phyloP scores from a whole-genome alignment of 2,329 filamentous ascomycete genomes.

The Decorospora gaudefroyi region DNA sequence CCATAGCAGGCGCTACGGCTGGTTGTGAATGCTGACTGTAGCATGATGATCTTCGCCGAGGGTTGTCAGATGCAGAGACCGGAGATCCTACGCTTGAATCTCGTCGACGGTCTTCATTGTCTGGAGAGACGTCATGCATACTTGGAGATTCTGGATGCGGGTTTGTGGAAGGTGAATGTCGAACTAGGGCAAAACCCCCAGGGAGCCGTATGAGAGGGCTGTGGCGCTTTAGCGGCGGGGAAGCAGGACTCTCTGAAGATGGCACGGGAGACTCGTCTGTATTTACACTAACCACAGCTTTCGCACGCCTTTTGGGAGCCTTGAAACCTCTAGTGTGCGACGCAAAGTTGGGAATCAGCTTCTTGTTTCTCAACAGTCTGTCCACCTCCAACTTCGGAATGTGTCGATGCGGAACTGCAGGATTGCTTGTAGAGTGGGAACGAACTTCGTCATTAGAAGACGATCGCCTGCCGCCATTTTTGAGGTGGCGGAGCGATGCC shows the following conservation, averaged over 20 bases:
- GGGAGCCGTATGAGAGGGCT: conserved; percentile 31
- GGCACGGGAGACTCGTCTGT: neutral
- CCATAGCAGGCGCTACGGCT: conserved; percentile 9
- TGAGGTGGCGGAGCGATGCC: conserved; percentile 21
- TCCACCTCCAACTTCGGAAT: too few relatives aligned
- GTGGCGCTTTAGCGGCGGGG: conserved; percentile 4
- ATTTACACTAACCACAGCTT: neutral
- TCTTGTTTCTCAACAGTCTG: too few relatives aligned
- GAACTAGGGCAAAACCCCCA: conserved; percentile 29
- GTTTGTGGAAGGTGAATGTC: conserved; percentile 19
- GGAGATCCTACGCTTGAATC: conserved; percentile 4
- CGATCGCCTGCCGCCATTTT: neutral
- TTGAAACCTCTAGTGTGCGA: neutral
- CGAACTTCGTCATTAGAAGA: neutral
- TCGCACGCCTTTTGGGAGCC: neutral
- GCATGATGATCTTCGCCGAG: conserved; percentile 17
- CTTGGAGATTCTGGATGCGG: conserved; percentile 7
- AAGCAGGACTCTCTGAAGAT: neutral
- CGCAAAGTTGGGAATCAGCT: neutral
- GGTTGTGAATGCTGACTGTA: conserved; percentile 17
- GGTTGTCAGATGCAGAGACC: conserved; percentile 9
- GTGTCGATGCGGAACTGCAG: neutral
- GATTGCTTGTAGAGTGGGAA: neutral
- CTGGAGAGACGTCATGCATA: conserved; percentile 6
- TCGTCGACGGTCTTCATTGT: conserved; percentile 5